Conservation (phyloP, 1,284 basidiomycete genomes). For the Schizophyllum commune region DNA sequence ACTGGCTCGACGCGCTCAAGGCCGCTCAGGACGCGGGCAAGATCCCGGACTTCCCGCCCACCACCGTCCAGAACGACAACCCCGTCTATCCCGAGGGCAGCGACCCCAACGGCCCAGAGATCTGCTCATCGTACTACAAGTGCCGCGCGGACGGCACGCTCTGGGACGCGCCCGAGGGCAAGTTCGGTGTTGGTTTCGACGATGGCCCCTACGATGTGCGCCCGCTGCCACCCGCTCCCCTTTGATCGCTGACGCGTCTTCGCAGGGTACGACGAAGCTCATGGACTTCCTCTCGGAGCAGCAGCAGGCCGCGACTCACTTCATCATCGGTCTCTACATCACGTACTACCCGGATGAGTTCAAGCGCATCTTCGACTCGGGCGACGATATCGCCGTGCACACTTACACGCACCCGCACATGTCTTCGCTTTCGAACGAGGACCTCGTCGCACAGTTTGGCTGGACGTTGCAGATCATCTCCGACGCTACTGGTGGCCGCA, state of each 20-base stretch:
- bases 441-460: slow-evolving; percentile 69
- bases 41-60: slow-evolving; percentile 61
- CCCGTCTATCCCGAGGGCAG: slow-evolving; percentile 49
- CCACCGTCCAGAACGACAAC: slow-evolving; percentile 34
- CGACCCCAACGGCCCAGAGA: slow-evolving; percentile 40
- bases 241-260: slow-evolving; percentile 1
- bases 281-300: slow-evolving; percentile 51
- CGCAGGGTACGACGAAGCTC: slow-evolving; percentile 25
- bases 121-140: slow-evolving; percentile 65
- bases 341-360: slow-evolving; percentile 49
- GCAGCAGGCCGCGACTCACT: slow-evolving; percentile 65
- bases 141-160: slow-evolving; percentile 52
- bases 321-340: slow-evolving; percentile 77
- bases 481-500: slow-evolving; percentile 68
- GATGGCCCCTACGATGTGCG: slow-evolving; percentile 67
- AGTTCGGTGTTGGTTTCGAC: slow-evolving; percentile 62
- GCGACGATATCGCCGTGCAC: slow-evolving; percentile 69
- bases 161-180: slow-evolving; percentile 63
- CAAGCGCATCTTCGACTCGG: slow-evolving; percentile 39
- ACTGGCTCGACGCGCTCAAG: slow-evolving; percentile 63
- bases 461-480: slow-evolving; percentile 81
- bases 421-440: slow-evolving; percentile 66
- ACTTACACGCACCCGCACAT: slow-evolving; percentile 79
- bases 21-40: slow-evolving; percentile 58
- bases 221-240: slow-evolving; percentile 2